phyloP scores from a whole-genome alignment of 2,329 filamentous ascomycete genomes.

The Xylariaceae sp. region DNA sequence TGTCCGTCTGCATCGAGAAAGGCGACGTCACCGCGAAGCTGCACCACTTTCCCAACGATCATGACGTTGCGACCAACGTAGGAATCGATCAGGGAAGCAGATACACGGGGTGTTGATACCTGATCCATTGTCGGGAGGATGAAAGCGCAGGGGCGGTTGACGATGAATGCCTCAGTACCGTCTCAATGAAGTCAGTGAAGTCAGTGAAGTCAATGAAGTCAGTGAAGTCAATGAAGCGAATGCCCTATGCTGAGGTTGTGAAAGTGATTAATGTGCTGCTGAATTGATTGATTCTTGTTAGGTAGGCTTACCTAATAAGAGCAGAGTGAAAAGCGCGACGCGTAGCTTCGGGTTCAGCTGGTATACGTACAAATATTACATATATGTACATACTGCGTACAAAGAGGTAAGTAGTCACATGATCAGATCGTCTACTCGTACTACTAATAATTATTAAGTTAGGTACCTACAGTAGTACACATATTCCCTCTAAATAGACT shows the following conservation, averaged over 20 bases:
- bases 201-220: too few species aligned
- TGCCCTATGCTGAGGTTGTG: background rate
- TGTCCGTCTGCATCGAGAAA: slow-evolving; percentile 79
- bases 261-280: background rate
- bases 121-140: slow-evolving; percentile 62
- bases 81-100: slow-evolving; percentile 74
- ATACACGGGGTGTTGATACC: slow-evolving; percentile 77
- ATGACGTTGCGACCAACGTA: slow-evolving; percentile 79
- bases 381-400: background rate
- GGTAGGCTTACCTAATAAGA: background rate
- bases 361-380: background rate
- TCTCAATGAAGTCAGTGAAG: background rate
- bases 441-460: too few species aligned
- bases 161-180: background rate
- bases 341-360: background rate
- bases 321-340: background rate
- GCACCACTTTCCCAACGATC: slow-evolving; percentile 80
- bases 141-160: background rate
- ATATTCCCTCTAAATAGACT: too few species aligned
- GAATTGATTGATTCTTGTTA: background rate
- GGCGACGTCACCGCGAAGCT: slow-evolving; percentile 79
- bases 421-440: background rate
- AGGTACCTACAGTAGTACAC: too few species aligned
- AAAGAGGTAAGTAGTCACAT: background rate
- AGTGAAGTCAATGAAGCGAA: background rate